Percentiles rank a stretch among this genome's conserved stretches.
Evolutionary conservation across 164 flowering plant species (phyloP).

Genomic region (Berberis vulgaris): DNA sequence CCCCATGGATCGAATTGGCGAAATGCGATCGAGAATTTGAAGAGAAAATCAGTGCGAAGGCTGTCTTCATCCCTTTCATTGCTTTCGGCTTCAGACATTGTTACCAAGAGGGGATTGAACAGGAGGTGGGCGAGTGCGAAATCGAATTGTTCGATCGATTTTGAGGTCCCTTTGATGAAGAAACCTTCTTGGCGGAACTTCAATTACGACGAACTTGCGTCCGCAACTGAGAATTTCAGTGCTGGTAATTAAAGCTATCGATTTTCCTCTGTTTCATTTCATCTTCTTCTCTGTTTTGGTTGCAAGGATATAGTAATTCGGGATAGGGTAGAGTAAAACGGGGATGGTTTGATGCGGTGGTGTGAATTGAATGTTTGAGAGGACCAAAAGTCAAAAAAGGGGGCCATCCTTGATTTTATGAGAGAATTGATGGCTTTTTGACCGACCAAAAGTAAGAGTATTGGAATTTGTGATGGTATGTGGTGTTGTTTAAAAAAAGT

Average conservation of each 20-base stretch:
- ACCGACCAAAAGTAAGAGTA: too few species aligned
- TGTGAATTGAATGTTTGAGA: too few species aligned
- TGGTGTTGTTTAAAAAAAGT: too few species aligned
- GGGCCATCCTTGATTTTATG: too few species aligned
- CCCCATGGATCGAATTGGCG: constrained; percentile 40
- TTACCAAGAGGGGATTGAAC: constrained; percentile 31
- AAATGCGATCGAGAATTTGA: constrained; percentile 32
- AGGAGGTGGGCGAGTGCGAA: constrained; percentile 27
- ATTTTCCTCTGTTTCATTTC: not conserved
- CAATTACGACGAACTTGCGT: constrained; percentile 41
- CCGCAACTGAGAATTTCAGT: constrained; percentile 72
- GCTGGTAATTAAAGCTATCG: constrained; percentile 33
- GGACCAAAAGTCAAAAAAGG: too few species aligned
- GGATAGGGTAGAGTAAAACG: too few species aligned
- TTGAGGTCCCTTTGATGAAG: constrained; percentile 13
- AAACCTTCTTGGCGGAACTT: constrained; percentile 27
- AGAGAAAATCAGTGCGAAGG: constrained; percentile 49
- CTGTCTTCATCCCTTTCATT: constrained; percentile 38
- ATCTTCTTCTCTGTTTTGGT: not conserved
- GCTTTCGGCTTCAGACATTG: constrained; percentile 30
- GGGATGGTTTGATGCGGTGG: too few species aligned
- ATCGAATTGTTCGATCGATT: constrained; percentile 29
- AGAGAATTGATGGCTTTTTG: too few species aligned
- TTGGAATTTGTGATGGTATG: too few species aligned
- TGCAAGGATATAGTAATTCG: not conserved